Percentiles rank a stretch among this genome's conserved stretches.
phyloP scores from a whole-genome alignment of 805 yeast genomes.

The Yamadazyma phyllophila region DNA sequence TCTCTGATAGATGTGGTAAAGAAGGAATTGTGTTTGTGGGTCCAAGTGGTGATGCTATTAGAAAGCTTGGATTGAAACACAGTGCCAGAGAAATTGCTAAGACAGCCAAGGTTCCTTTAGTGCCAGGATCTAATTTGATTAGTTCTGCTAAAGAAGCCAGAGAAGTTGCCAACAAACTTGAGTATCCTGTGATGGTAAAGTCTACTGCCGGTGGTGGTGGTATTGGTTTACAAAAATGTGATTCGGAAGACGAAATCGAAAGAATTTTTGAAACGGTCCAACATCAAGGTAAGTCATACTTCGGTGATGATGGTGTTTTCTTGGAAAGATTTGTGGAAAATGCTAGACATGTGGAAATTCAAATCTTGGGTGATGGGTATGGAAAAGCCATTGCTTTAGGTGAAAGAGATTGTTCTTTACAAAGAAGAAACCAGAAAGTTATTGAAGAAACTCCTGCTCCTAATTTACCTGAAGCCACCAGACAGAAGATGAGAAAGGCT shows the following conservation, averaged over 20 bases:
- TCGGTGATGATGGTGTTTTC: conserved; percentile 95
- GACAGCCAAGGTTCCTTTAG: conserved; percentile 90
- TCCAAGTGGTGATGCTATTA: conserved; percentile 92
- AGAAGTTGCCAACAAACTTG: conserved; percentile 67
- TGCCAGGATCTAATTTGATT: conserved; percentile 93
- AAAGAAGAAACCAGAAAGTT: conserved; percentile 93
- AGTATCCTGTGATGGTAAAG: conserved; percentile 92
- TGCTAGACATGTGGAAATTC: conserved; percentile 95
- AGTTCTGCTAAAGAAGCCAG: conserved; percentile 70
- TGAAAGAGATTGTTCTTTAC: conserved; percentile 96
- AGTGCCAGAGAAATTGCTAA: conserved; percentile 94
- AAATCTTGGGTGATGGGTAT: conserved; percentile 92
- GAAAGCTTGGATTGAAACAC: conserved; percentile 89
- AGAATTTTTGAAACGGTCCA: conserved; percentile 86
- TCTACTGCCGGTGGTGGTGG: conserved; percentile 99
- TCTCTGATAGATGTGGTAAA: conserved; percentile 78
- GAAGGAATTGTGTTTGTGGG: conserved; percentile 93
- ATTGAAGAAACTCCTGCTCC: conserved; percentile 99
- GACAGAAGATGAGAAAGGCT: conserved; percentile 72
- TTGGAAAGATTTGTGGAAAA: conserved; percentile 92
- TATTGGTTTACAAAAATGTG: conserved; percentile 93
- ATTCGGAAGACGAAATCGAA: conserved; percentile 74
- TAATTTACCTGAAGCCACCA: conserved; percentile 75
- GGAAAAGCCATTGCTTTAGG: conserved; percentile 94
- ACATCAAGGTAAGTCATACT: conserved; percentile 90